Evolutionary conservation across 2,329 filamentous ascomycete genomes (phyloP), one percentile per base, ranked within the genome.

Genomic region (Neofusicoccum parvum): DNA sequence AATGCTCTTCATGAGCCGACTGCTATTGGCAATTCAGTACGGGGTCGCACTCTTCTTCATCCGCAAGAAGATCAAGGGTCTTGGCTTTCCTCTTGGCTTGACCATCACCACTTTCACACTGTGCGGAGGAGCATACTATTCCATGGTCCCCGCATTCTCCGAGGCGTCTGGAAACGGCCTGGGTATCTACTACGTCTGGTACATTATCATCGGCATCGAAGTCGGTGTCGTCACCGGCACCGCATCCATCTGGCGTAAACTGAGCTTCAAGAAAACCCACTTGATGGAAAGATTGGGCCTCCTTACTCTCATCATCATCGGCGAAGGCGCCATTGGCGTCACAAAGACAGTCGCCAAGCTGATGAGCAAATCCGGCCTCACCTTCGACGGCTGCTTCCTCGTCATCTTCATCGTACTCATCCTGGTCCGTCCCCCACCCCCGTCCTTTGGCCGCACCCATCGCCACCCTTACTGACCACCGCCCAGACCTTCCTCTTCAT

Each of bases 271-370:
- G 62, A 76, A 82, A 46, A 88, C 85, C 0, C 85, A 88, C 68
- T 72, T 89, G 49, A 85, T 84, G 67, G 84, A 86, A 68, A 80
- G 87, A 9, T 81, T 89, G 78, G 82, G 82, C 1, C 79, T 88
- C 1, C 77, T 88, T 59, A 88, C 86, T 0, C 77, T 88, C 56
- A 87, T 89, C 65, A 85, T 89, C 65, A 81, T 88, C 62, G 87
- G 87, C 23, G 86, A 88, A 70, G 86, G 86, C 48, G 83, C 87
- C 27, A 86, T 88, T 36, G 81, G 84, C 9, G 75, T 87, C 36
- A 81, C 80, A 34, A 79, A 81, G 67, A 80, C 80, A 48, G 83
- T 88, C 39, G 63, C 62, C n/a, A 66, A 67, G 5, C 66, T 68
- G 12, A 72, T 74, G 66, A 72, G 72, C 56, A 70, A 74, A 10